These are phyloP conservation scores for Fraxinus excelsior DNA, from an alignment of 257 asterid genomes.

Conservation along the genomic window DNA sequence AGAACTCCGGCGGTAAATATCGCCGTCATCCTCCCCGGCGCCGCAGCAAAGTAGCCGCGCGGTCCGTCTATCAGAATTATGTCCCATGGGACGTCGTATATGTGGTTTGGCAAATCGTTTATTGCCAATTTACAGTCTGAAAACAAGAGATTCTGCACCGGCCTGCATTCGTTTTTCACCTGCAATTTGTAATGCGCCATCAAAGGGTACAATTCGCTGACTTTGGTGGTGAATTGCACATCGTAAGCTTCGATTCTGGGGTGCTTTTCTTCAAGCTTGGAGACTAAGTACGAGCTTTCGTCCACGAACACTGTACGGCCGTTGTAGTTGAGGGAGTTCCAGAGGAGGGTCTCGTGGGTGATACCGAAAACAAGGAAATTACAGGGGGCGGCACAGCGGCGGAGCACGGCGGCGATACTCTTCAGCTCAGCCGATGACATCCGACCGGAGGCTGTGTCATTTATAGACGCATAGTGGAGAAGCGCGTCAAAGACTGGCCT, in stretches of 20 bases:
- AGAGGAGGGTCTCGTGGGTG: constrained; percentile 77
- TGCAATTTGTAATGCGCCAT: constrained; percentile 48
- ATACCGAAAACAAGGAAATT: constrained; percentile 81
- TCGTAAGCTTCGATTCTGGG: constrained; percentile 83
- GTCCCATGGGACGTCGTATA: constrained; percentile 91
- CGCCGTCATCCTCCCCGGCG: constrained; percentile 81
- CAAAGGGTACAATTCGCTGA: constrained; percentile 54
- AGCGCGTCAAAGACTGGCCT: constrained; percentile 57
- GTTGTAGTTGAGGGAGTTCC: constrained; percentile 69
- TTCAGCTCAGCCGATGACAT: constrained; percentile 58
- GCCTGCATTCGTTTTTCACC: constrained; percentile 50
- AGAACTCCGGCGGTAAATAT: constrained; percentile 80
- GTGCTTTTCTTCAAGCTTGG: constrained; percentile 50
- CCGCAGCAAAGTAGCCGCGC: constrained; percentile 43
- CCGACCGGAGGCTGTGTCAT: constrained; percentile 38
- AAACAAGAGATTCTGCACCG: constrained; percentile 75
- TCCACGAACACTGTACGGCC: constrained; percentile 80
- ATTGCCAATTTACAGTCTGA: constrained; percentile 79
- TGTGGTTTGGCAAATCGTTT: constrained; percentile 79
- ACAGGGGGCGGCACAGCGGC: constrained; percentile 63
- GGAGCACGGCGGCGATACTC: constrained; percentile 59
- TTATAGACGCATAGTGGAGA: constrained; percentile 69
- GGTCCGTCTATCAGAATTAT: constrained; percentile 77
- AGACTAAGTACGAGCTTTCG: constrained; percentile 58
- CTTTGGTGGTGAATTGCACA: constrained; percentile 64